These are phyloP conservation scores for Rhodotorula sp. DNA, from an alignment of 1,284 basidiomycete species.

Conservation along the genomic window DNA sequence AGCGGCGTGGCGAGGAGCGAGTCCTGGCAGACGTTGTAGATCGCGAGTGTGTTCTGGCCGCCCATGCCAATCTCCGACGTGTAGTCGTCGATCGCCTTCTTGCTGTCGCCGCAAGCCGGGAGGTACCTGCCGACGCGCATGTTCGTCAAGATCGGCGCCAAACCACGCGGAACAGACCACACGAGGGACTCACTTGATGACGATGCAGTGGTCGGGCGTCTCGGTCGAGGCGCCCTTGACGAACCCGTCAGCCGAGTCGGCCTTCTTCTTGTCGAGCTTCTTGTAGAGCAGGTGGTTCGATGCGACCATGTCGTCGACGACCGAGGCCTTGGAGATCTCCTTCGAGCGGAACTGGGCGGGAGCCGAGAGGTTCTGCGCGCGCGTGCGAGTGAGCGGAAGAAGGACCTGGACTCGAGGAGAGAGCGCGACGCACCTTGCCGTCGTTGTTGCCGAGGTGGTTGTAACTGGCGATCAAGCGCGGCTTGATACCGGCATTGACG, in stretches of 20 bases:
- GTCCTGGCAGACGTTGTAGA: constrained; percentile 97
- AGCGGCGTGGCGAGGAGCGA: constrained; percentile 93
- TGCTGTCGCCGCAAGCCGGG: constrained; percentile 92
- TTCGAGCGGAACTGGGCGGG: constrained; percentile 93
- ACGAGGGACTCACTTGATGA: constrained; percentile 53
- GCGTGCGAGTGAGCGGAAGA: too few relatives aligned
- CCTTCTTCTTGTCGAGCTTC: constrained; percentile 55
- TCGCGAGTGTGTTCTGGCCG: constrained; percentile 55
- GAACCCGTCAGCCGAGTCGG: constrained; percentile 32
- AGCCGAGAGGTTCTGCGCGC: constrained; percentile 4
- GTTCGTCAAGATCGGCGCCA: not conserved
- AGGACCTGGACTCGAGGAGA: not conserved
- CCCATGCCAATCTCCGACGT: constrained; percentile 72
- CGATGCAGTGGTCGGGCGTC: constrained; percentile 92
- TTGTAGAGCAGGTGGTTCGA: constrained; percentile 89
- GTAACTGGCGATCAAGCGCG: constrained; percentile 61
- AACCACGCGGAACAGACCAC: constrained; percentile 27
- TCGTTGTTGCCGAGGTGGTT: constrained; percentile 99
- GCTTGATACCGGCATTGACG: constrained; percentile 96
- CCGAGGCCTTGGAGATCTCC: constrained; percentile 71
- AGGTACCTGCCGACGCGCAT: constrained; percentile 51
- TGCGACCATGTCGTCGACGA: constrained; percentile 96
- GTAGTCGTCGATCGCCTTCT: constrained; percentile 98
- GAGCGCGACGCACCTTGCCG: constrained; percentile 53
- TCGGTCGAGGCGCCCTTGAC: constrained; percentile 64